Conservation (phyloP, 2,329 filamentous ascomycete species). For the Fusarium irregulare region DNA sequence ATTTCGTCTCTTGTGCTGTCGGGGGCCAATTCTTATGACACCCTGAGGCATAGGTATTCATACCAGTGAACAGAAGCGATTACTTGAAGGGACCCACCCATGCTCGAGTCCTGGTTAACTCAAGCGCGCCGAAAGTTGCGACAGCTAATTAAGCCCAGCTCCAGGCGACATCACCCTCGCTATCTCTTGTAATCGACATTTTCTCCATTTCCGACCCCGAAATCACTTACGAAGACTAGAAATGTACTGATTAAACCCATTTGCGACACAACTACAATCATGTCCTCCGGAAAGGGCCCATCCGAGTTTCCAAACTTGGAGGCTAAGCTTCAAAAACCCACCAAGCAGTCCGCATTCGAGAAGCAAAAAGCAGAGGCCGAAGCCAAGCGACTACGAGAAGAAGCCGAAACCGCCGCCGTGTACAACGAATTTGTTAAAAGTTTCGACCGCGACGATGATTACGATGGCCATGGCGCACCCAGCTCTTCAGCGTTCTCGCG, state of each 20-base stretch:
- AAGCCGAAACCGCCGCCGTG: slow-evolving; percentile 86
- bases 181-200: background rate
- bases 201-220: background rate
- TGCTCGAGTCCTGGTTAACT: slow-evolving; percentile 4
- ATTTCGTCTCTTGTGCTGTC: too few relatives aligned
- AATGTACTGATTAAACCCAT: slow-evolving; percentile 23
- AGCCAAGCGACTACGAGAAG: slow-evolving; percentile 85
- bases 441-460: slow-evolving; percentile 71
- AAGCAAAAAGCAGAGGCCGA: slow-evolving; percentile 89
- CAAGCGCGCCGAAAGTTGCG: slow-evolving; percentile 1
- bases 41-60: background rate
- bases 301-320: slow-evolving; percentile 76
- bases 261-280: slow-evolving; percentile 43
- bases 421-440: slow-evolving; percentile 90
- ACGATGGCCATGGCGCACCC: slow-evolving; percentile 40
- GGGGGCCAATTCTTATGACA: too few relatives aligned
- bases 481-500: slow-evolving; percentile 34
- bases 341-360: slow-evolving; percentile 89
- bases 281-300: slow-evolving; percentile 62
- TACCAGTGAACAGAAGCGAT: background rate
- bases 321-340: slow-evolving; percentile 80
- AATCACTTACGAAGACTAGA: background rate
- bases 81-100: slow-evolving; percentile 7
- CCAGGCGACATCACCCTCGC: background rate
- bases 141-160: slow-evolving; percentile 18